Conservation (phyloP, 176 grass and related monocot species). For the Avena eriantha region DNA sequence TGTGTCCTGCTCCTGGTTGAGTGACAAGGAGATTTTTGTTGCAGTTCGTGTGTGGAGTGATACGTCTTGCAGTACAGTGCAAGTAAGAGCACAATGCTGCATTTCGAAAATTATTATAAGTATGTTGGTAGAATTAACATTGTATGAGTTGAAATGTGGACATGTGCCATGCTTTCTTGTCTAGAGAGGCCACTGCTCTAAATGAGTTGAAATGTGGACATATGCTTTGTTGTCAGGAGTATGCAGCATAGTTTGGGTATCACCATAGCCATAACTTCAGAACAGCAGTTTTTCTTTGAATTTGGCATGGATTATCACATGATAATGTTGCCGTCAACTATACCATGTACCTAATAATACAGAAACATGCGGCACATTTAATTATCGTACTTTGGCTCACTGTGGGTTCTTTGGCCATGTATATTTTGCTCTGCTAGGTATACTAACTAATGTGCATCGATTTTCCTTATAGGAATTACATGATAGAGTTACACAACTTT, state of each 20-base stretch:
- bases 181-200: too few species aligned
- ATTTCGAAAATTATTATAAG: neutral
- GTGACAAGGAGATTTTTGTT: constrained; percentile 7
- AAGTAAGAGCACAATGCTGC: neutral
- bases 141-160: neutral
- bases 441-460: neutral
- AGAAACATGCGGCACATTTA: neutral
- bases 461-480: neutral
- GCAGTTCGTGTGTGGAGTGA: too few species aligned
- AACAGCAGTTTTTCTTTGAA: neutral
- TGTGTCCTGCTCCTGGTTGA: neutral
- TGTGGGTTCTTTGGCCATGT: neutral
- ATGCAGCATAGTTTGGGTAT: neutral
- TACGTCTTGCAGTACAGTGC: neutral
- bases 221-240: neutral
- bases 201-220: neutral
- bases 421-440: constrained; percentile 19
- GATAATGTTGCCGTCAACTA: neutral
- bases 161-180: too few species aligned
- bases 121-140: neutral
- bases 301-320: neutral
- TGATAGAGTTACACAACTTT: neutral
- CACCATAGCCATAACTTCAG: neutral
- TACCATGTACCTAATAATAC: neutral
- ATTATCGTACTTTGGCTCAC: neutral